Conservation (phyloP, 2,329 filamentous ascomycete species). For the Hymenoscyphus fraxineus region DNA sequence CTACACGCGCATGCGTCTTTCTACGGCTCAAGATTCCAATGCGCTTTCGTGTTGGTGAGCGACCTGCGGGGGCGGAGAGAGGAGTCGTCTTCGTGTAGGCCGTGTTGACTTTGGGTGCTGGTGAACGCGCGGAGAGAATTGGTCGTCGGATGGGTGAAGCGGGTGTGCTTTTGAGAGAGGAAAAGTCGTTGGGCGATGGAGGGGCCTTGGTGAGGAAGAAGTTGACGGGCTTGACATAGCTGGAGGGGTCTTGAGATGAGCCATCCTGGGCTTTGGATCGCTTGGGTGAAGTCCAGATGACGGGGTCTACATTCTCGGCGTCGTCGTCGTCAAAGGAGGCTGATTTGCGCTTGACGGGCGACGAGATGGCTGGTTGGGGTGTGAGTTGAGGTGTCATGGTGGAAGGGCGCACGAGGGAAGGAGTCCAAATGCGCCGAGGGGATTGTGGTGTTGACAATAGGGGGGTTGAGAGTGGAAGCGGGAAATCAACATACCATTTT, state of each 20-base stretch:
- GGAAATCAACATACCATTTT: conserved; percentile 53
- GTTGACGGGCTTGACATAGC: conserved; percentile 30
- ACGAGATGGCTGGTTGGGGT: conserved; percentile 18
- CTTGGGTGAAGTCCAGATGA: conserved; percentile 49
- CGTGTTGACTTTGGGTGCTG: conserved; percentile 44
- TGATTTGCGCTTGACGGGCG: conserved; percentile 55
- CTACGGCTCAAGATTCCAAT: conserved; percentile 66
- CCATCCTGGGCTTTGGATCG: conserved; percentile 51
- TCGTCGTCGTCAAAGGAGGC: conserved; percentile 48
- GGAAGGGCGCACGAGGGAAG: conserved; percentile 23
- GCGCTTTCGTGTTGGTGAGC: conserved; percentile 74
- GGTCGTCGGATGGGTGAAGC: conserved; percentile 30
- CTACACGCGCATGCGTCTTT: conserved; percentile 63
- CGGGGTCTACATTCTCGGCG: conserved; percentile 60
- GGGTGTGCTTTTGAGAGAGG: conserved; percentile 21
- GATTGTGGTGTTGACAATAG: conserved; percentile 13
- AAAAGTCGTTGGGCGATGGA: conserved; percentile 32
- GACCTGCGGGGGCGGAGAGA: conserved; percentile 68
- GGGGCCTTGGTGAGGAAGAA: conserved; percentile 35
- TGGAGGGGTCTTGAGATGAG: conserved; percentile 29
- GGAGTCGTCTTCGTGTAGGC: conserved; percentile 47
- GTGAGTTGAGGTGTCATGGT: conserved; percentile 31
- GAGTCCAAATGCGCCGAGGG: not conserved
- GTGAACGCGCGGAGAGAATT: conserved; percentile 52
- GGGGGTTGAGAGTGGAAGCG: conserved; percentile 16